Evolutionary conservation across 1,284 basidiomycete species (phyloP), one percentile per base, ranked within the genome.

Genomic region (Ceratobasidium sp.): DNA sequence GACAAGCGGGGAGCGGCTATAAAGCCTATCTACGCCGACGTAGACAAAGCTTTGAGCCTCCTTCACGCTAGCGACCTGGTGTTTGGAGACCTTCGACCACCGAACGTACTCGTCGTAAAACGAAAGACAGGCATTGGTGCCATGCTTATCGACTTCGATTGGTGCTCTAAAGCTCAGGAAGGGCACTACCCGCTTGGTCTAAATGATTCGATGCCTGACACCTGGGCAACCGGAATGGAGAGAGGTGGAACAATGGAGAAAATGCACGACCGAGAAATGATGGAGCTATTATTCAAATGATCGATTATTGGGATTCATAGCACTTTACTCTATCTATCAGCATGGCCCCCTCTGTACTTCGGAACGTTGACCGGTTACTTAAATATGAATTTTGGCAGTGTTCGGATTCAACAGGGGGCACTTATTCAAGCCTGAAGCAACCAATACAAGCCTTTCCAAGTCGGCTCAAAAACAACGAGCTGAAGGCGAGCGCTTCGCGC

Each of bases 391-490:
- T n/a, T n/a, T n/a, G n/a, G n/a, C n/a, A n/a, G n/a, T n/a, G n/a
- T n/a, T n/a, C n/a, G n/a, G n/a, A n/a, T n/a, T n/a, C n/a, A n/a
- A n/a, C n/a, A n/a, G n/a, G n/a, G n/a, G n/a, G n/a, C n/a, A n/a
- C n/a, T n/a, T n/a, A n/a, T n/a, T n/a, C n/a, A n/a, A n/a, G n/a
- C n/a, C n/a, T n/a, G n/a, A n/a, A n/a, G n/a, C n/a, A n/a, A n/a
- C n/a, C n/a, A n/a, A n/a, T n/a, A n/a, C n/a, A n/a, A n/a, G n/a
- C n/a, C 83, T 90, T 74, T 93, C 92, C 53, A 95, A 95, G 80
- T 92, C 87, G 21, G 92, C 92, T 0, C 85, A 88, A 77, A 95
- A 95, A 80, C 90, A 87, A 77, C 86, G 88, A 1, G 88, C 87
- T 4, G 91, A 86, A 77, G 86, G 87, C 16, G 88, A 90, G 63